phyloP scores from a whole-genome alignment of 169 alveolate genomes.

The Eimeria necatrix region DNA sequence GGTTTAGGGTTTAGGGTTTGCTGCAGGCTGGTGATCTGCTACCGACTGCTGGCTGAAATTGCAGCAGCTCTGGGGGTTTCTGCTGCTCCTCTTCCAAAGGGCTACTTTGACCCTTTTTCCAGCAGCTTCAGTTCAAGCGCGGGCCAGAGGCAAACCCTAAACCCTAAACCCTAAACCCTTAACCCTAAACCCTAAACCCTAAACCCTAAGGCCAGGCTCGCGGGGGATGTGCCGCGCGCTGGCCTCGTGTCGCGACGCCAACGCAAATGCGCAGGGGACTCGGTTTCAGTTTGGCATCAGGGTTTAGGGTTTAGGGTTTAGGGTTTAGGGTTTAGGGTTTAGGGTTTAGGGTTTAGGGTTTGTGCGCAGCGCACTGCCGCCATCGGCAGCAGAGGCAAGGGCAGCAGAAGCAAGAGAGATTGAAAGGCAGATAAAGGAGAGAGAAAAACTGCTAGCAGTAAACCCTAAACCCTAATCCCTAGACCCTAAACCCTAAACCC shows the following conservation, averaged over 20 bases:
- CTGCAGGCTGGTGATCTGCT: conserved; percentile 19
- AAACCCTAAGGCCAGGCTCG: neutral
- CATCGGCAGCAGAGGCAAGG: conserved; percentile 22
- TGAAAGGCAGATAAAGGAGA: neutral
- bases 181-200: neutral
- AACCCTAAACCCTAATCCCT: too few species aligned
- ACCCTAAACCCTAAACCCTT: conserved; percentile 28
- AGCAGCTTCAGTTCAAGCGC: neutral
- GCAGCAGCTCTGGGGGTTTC: neutral
- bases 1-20: conserved; percentile 33
- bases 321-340: conserved; percentile 4
- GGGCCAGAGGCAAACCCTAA: conserved; percentile 25
- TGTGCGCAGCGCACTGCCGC: neutral
- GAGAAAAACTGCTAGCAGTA: neutral
- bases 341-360: neutral
- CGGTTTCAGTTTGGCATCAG: neutral
- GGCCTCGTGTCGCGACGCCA: neutral
- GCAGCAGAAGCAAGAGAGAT: neutral
- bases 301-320: conserved; percentile 10
- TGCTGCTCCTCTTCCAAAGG: neutral
- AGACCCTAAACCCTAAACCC: too few species aligned
- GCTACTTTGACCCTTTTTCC: conserved; percentile 17
- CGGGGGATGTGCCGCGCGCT: neutral
- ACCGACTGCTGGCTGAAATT: neutral
- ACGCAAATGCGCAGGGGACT: neutral